These are phyloP conservation scores for Wallacemonas sp. DNA, from an alignment of 208 protist genomes.

Conservation along the genomic window DNA sequence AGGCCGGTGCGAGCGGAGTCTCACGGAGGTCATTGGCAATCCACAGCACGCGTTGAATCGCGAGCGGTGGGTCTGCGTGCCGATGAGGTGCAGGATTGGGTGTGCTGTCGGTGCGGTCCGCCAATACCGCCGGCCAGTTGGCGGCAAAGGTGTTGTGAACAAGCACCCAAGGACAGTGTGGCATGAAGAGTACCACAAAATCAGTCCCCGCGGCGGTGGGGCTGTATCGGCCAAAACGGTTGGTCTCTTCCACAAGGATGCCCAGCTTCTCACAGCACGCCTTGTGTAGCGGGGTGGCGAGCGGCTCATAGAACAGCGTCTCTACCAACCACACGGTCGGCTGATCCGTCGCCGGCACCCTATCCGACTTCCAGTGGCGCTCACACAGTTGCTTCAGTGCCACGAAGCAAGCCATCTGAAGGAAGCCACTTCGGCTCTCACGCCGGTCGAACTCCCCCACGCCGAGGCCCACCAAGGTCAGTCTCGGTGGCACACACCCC, in stretches of 20 bases:
- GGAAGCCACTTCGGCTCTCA: conserved; percentile 34
- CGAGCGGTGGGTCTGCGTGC: neutral
- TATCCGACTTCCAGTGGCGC: neutral
- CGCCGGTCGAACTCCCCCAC: conserved; percentile 43
- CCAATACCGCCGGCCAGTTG: conserved; percentile 17
- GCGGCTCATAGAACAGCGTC: conserved; percentile 19
- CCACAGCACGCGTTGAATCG: conserved; percentile 29
- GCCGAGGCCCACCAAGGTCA: conserved; percentile 38
- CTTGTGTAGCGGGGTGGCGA: conserved; percentile 17
- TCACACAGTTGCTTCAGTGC: conserved; percentile 23
- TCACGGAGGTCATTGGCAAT: conserved; percentile 46
- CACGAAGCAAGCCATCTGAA: conserved; percentile 56
- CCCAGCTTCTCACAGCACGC: conserved; percentile 40
- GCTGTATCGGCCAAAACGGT: conserved; percentile 39
- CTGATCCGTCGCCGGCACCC: neutral
- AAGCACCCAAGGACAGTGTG: conserved; percentile 62
- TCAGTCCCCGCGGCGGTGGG: conserved; percentile 2
- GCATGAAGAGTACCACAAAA: conserved; percentile 56
- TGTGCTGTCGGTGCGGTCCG: neutral
- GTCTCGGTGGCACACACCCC: neutral
- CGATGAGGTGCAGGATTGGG: no score
- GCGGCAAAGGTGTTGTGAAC: conserved; percentile 55
- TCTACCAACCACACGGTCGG: neutral
- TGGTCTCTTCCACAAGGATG: conserved; percentile 37
- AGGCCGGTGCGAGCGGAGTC: neutral